Evolutionary conservation across 2,329 filamentous ascomycete genomes (phyloP).

Genomic region (Aspergillus pseudoterreus): DNA sequence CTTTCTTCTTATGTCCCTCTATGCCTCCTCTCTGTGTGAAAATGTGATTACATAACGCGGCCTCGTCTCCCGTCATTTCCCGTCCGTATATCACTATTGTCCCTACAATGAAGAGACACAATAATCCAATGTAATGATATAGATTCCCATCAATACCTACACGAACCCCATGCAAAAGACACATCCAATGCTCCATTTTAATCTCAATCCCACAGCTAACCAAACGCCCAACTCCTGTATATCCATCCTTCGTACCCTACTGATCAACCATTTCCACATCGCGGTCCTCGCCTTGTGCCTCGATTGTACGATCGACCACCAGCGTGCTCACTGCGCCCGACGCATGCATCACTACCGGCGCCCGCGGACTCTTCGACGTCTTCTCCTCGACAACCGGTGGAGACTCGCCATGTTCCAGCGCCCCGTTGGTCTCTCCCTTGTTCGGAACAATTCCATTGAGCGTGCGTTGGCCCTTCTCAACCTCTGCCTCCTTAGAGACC

Average conservation of each 20-base stretch:
- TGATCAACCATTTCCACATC: slow-evolving; percentile 59
- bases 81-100: slow-evolving; percentile 3
- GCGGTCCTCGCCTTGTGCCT: slow-evolving; percentile 43
- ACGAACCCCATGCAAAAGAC: not conserved
- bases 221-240: slow-evolving; percentile 7
- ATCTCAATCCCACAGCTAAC: slow-evolving; percentile 7
- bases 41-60: not conserved
- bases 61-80: slow-evolving; percentile 7
- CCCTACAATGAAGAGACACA: slow-evolving; percentile 1
- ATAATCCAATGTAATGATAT: not conserved
- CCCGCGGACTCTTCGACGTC: slow-evolving; percentile 26
- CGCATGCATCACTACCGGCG: slow-evolving; percentile 30
- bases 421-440: slow-evolving; percentile 20
- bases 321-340: slow-evolving; percentile 50
- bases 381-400: slow-evolving; percentile 14
- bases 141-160: not conserved
- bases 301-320: slow-evolving; percentile 52
- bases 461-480: slow-evolving; percentile 38
- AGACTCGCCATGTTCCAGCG: slow-evolving; percentile 14
- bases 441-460: slow-evolving; percentile 27
- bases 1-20: no score
- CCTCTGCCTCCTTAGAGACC: slow-evolving; percentile 23
- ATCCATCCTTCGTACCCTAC: slow-evolving; percentile 3
- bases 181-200: not conserved
- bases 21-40: no score